Evolutionary conservation across 2,329 filamentous ascomycete species (phyloP).

Genomic region (Trichocomaceae sp.): DNA sequence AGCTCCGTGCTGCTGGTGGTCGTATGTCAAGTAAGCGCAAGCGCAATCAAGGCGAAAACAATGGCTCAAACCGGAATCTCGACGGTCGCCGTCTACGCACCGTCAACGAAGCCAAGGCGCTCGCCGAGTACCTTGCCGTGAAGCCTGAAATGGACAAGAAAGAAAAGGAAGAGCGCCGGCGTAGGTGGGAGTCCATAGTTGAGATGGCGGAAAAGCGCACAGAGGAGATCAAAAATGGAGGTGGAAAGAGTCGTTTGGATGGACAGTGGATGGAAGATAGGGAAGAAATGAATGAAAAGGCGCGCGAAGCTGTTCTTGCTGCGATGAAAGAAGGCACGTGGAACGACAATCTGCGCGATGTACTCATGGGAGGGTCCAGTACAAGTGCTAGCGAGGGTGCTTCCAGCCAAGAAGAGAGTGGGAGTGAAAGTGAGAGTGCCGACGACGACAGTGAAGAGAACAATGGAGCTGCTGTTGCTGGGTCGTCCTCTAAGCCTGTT

Average conservation of each 20-base stretch:
- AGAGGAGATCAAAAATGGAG: slow-evolving; percentile 73
- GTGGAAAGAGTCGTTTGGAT: slow-evolving; percentile 60
- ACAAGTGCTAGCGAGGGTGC: slow-evolving; percentile 37
- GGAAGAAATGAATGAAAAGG: slow-evolving; percentile 80
- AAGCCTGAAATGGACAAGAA: slow-evolving; percentile 97
- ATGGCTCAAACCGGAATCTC: slow-evolving; percentile 85
- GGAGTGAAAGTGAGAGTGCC: slow-evolving; percentile 30
- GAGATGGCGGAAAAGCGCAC: slow-evolving; percentile 75
- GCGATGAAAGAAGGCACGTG: slow-evolving; percentile 58
- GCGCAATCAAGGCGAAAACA: slow-evolving; percentile 72
- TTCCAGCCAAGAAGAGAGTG: slow-evolving; percentile 24
- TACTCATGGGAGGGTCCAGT: slow-evolving; percentile 29
- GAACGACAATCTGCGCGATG: slow-evolving; percentile 37
- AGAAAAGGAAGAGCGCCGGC: slow-evolving; percentile 77
- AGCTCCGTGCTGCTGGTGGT: slow-evolving; percentile 90
- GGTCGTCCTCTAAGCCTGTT: slow-evolving; percentile 23
- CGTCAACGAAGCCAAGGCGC: slow-evolving; percentile 87
- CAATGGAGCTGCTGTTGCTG: slow-evolving; percentile 21
- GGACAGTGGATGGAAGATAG: slow-evolving; percentile 94
- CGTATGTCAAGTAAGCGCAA: slow-evolving; percentile 97
- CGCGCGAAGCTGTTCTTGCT: slow-evolving; percentile 67
- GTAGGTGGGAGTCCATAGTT: slow-evolving; percentile 80
- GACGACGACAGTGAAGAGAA: slow-evolving; percentile 33
- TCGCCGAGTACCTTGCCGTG: slow-evolving; percentile 89
- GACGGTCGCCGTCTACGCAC: slow-evolving; percentile 86